Conservation (phyloP, 176 grass and related monocot species). For the Luzula sylvatica region DNA sequence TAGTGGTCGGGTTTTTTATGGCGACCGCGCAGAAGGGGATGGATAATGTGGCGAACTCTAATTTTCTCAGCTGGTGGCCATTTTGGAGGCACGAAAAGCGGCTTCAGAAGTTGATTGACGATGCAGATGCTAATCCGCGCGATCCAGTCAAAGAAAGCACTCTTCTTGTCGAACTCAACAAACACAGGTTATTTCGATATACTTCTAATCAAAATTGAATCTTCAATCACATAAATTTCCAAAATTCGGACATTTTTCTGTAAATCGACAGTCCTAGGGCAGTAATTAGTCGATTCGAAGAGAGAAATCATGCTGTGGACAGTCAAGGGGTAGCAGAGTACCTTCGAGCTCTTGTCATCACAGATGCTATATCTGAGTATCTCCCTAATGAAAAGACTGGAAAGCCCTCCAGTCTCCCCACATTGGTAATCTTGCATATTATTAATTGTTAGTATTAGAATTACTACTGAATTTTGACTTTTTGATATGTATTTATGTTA, state of each 20-base stretch:
- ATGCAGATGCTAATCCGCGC: constrained; percentile 76
- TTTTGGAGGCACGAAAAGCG: constrained; percentile 64
- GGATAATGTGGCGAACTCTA: constrained; percentile 38
- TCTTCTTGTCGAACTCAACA: constrained; percentile 91
- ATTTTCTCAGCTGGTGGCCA: constrained; percentile 87
- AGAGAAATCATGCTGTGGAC: constrained; percentile 86
- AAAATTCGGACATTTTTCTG: too few relatives aligned
- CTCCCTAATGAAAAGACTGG: constrained; percentile 80
- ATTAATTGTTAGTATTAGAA: background rate
- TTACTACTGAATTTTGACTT: constrained; percentile 13
- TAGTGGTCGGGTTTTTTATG: constrained; percentile 33
- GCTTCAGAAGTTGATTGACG: constrained; percentile 57
- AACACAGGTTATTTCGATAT: constrained; percentile 44
- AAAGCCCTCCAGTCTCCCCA: constrained; percentile 65
- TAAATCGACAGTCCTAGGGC: constrained; percentile 52
- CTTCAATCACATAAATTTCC: too few relatives aligned
- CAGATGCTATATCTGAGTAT: constrained; percentile 75
- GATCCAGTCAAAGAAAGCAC: constrained; percentile 61
- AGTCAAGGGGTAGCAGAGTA: constrained; percentile 86
- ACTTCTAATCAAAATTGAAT: background rate
- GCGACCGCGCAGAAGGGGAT: constrained; percentile 35
- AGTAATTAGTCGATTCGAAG: constrained; percentile 84
- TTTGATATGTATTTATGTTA: constrained; percentile 48
- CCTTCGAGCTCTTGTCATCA: constrained; percentile 82
- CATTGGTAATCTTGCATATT: constrained; percentile 49